Base-by-base conservation (phyloP, 352 stramenopile genomes). In the Phytophthora tubulina region DNA sequence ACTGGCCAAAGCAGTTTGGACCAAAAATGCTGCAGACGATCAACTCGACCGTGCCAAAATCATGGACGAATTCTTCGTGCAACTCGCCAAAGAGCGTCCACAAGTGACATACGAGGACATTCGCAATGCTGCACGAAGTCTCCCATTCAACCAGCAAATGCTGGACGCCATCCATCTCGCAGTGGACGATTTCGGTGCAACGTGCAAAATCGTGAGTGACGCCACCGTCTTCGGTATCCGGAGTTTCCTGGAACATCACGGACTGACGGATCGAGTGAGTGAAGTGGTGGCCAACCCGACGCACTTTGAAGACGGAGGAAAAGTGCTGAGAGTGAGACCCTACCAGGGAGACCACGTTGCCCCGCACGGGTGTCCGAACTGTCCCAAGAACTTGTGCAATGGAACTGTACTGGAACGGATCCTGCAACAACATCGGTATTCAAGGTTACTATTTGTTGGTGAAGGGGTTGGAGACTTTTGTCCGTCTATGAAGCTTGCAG, bases 351-450 rank as follows among this genome's bases (percentile, higher is more conserved):
- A 56, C 0, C 61, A 82, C n/a, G 11, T 72, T 4, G 42, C 64
- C 10, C 78, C 78, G 30, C 83, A 90, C 58, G 76, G 65, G 0
- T 93, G 85, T 62, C 15, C 44, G 0, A 63, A 64, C 17, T 93
- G 85, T 53, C 78, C 79, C 27, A 21, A 53, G 27, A 89, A 89
- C 53, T 79, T 91, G 80, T 93, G 85, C 81, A 93, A 90, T 72
- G 85, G 84, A 2, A 36, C 41, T 3, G 80, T 89, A n/a, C 8
- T 92, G 31, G 58, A 89, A 21, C 49, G 69, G 10, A 66, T 85
- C 15, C 68, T 75, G 38, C 55, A 73, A 13, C 54, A 79, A 9
- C 55, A 75, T 41, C 32, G 50, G 46, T 86, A 73, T 53, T 63
- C 80, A 0, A 63, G 72, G 33, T 78, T 92, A 17, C 33, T 92